These are phyloP conservation scores for Pseudonectria buxi DNA, from an alignment of 2,329 filamentous ascomycete genomes.

Conservation along the genomic window DNA sequence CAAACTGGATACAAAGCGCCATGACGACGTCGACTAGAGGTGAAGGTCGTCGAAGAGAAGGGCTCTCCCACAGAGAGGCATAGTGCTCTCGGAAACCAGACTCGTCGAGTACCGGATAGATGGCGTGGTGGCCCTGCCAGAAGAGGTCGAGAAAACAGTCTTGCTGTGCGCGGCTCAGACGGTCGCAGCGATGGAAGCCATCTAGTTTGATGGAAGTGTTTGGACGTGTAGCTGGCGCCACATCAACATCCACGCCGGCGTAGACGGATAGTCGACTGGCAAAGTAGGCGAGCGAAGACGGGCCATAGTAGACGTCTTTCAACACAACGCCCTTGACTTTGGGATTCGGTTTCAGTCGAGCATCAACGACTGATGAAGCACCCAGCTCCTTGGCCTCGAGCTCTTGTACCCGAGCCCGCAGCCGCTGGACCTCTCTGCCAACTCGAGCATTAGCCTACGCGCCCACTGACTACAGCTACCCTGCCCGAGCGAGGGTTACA, in stretches of 20 bases:
- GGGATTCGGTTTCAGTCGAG: too few relatives aligned
- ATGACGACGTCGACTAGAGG: conserved; percentile 46
- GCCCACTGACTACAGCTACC: too few relatives aligned
- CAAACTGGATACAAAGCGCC: conserved; percentile 45
- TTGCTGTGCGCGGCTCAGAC: conserved; percentile 35
- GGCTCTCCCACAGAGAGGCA: conserved; percentile 13
- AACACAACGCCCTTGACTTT: conserved; percentile 9
- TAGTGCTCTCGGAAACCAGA: conserved; percentile 17
- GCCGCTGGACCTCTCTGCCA: conserved; percentile 17
- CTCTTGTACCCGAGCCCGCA: conserved; percentile 14
- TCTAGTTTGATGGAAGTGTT: neutral
- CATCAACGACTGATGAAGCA: neutral
- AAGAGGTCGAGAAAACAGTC: conserved; percentile 41
- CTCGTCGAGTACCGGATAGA: conserved; percentile 30
- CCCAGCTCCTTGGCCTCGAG: conserved; percentile 12
- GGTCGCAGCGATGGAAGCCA: conserved; percentile 1
- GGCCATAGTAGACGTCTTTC: conserved; percentile 12
- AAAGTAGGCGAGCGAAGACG: conserved; percentile 18
- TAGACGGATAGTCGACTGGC: conserved; percentile 14
- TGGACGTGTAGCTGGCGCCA: neutral
- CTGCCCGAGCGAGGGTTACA: too few relatives aligned
- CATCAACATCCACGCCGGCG: conserved; percentile 4
- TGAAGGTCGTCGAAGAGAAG: conserved; percentile 32
- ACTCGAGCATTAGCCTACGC: neutral
- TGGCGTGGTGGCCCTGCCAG: conserved; percentile 40